Base-by-base conservation (phyloP, 148 eudicot genomes). In the Arbutus unedo region DNA sequence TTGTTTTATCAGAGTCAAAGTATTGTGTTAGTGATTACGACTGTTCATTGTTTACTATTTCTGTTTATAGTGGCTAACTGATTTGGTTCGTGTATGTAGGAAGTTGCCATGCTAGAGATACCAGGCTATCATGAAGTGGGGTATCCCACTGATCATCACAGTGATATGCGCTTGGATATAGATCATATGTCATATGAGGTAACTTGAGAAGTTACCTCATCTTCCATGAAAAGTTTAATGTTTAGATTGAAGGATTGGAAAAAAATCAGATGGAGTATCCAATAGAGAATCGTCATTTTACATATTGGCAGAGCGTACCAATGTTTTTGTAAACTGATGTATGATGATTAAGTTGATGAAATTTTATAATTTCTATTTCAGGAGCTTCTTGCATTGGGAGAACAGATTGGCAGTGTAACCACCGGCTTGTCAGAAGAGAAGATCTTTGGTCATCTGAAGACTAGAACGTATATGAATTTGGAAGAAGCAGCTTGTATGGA, bases 131-230 rank as follows among this genome's bases (percentile, higher is more conserved):
- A 91, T 84, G 99, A 92, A 87, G 89, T 87, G 66, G 89, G 90
- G 31, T 88, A 85, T 86, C 77, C 86, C 5, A 25, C 82, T 84
- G 99, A 96, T 87, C 90, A 91, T 84, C 99, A 93, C 78, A 87
- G 95, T 80, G 97, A 93, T 72, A 89, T 96, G 99, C 94, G 99
- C 71, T 78, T 96, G 89, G 99, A 96, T 85, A 91, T 96, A 11
- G 99, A 96, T 83, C 91, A 91, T 87, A 96, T 96, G 99, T 93
- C 98, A 0, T 96, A 96, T 85, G 99, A 96, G 98, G 99, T 92
- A 82, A 87, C 86, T 83, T 82, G 47, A 53, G 44, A 49, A 79
- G 83, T 15, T 62, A 10, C 80, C 31, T 74, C 16, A 16, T 51
- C 18, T 72, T 5, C 21, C 76, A 72, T 72, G 76, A 44, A 57